Percentiles rank a stretch among this genome's conserved stretches.
phyloP scores from a whole-genome alignment of 805 yeast genomes.

The Starmerella sp. region DNA sequence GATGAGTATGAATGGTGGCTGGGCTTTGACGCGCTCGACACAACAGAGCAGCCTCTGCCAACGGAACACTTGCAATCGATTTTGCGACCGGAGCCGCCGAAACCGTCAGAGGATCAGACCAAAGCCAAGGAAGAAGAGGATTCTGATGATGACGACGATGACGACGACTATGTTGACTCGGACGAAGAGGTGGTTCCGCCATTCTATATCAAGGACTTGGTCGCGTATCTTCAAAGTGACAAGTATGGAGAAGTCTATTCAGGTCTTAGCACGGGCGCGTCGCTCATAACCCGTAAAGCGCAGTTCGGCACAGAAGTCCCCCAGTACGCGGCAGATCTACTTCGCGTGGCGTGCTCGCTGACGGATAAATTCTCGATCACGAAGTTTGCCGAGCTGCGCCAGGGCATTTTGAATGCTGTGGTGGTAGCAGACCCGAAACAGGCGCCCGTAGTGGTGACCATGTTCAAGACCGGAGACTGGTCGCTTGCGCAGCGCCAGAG shows the following conservation, averaged over 20 bases:
- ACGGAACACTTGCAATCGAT: not conserved
- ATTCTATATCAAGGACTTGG: constrained; percentile 61
- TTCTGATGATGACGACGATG: constrained; percentile 22
- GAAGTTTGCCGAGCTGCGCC: constrained; percentile 51
- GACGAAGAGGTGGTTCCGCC: constrained; percentile 37
- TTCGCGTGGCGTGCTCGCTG: constrained; percentile 42
- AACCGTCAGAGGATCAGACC: not conserved
- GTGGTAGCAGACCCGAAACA: constrained; percentile 44
- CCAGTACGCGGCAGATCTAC: constrained; percentile 45
- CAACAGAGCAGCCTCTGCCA: not conserved
- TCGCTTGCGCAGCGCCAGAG: constrained; percentile 69
- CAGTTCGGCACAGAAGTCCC: constrained; percentile 49
- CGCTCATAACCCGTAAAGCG: constrained; percentile 55
- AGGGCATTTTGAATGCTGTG: constrained; percentile 56
- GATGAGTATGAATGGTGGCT: constrained; percentile 19
- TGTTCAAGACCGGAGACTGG: constrained; percentile 60
- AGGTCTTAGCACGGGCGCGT: constrained; percentile 44
- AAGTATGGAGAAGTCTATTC: constrained; percentile 40
- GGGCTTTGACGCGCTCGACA: constrained; percentile 13
- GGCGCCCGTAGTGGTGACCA: constrained; percentile 32
- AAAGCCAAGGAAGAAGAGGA: constrained; percentile 10
- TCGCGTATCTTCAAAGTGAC: constrained; percentile 40
- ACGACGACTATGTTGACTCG: constrained; percentile 23
- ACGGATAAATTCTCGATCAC: constrained; percentile 45
- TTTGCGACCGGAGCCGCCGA: not conserved